These are phyloP conservation scores for Chalciporus sphaerocephalus DNA, from an alignment of 768 basidiomycete genomes.

Conservation along the genomic window DNA sequence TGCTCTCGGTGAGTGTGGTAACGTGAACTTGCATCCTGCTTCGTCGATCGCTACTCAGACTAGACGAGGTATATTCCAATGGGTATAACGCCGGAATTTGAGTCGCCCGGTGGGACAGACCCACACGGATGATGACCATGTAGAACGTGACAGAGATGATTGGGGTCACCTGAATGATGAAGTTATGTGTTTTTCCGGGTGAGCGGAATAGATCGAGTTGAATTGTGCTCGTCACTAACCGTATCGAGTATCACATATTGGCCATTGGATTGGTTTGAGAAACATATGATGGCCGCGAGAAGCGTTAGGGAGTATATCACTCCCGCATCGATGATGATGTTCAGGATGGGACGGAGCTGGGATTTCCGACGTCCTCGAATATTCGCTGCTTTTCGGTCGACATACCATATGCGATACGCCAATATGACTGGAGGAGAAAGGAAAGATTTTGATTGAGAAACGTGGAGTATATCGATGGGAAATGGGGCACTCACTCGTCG, in stretches of 20 bases:
- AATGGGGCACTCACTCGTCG: constrained; percentile 24
- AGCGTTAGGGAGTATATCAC: constrained; percentile 36
- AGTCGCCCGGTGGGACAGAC: constrained; percentile 7
- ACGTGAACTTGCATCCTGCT: constrained; percentile 5
- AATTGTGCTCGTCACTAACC: constrained; percentile 18
- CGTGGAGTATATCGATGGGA: background rate
- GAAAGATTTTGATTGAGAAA: background rate
- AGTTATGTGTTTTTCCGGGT: too few species aligned
- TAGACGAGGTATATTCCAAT: background rate
- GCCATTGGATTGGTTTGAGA: constrained; percentile 24
- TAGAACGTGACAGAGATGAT: constrained; percentile 42
- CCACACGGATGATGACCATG: constrained; percentile 41
- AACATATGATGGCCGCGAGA: constrained; percentile 30
- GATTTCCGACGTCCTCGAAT: constrained; percentile 10
- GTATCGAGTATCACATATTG: constrained; percentile 36
- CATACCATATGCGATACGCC: constrained; percentile 30
- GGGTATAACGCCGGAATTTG: background rate
- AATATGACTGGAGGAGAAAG: constrained; percentile 18
- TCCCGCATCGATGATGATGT: constrained; percentile 36
- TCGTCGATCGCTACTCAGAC: background rate
- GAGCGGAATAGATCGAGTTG: background rate
- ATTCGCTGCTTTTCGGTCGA: constrained; percentile 19
- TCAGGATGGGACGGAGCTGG: constrained; percentile 17
- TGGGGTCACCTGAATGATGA: constrained; percentile 29
- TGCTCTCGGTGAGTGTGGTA: constrained; percentile 1